phyloP scores from a whole-genome alignment of 1,284 basidiomycete genomes.

The Ganoderma meredithae region DNA sequence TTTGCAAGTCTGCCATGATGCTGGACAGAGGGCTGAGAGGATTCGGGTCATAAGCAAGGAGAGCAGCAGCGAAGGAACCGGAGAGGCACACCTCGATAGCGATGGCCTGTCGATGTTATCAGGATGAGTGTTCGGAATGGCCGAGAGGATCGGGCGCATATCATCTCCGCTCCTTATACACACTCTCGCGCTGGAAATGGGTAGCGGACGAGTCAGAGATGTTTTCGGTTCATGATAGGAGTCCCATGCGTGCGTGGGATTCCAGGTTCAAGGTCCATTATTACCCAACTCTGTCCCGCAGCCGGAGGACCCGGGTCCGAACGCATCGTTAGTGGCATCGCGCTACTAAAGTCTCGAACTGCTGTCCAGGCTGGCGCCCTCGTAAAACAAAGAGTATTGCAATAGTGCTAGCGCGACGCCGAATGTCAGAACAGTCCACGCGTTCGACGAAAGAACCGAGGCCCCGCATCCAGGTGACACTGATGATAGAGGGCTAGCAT shows the following conservation, averaged over 20 bases:
- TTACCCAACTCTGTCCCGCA: no score
- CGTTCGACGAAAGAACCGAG: no score
- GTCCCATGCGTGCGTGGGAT: background rate
- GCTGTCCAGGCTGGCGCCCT: no score
- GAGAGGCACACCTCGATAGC: background rate
- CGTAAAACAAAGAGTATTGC: no score
- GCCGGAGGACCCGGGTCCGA: no score
- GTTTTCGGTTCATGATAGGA: background rate
- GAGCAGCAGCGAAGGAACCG: background rate
- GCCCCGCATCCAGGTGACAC: no score
- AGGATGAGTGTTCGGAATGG: background rate
- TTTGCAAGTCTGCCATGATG: background rate
- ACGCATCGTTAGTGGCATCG: no score
- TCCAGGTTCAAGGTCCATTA: background rate
- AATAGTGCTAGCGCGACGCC: no score
- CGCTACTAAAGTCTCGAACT: no score
- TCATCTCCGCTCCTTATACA: background rate
- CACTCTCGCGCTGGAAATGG: background rate
- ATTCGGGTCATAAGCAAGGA: no score
- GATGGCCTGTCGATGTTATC: background rate
- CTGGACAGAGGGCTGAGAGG: background rate
- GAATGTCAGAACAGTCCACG: no score
- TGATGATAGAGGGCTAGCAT: no score
- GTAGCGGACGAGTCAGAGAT: background rate
- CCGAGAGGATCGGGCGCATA: background rate